phyloP scores from a whole-genome alignment of 306 rosid species.

The Ammopiptanthus mongolicus region DNA sequence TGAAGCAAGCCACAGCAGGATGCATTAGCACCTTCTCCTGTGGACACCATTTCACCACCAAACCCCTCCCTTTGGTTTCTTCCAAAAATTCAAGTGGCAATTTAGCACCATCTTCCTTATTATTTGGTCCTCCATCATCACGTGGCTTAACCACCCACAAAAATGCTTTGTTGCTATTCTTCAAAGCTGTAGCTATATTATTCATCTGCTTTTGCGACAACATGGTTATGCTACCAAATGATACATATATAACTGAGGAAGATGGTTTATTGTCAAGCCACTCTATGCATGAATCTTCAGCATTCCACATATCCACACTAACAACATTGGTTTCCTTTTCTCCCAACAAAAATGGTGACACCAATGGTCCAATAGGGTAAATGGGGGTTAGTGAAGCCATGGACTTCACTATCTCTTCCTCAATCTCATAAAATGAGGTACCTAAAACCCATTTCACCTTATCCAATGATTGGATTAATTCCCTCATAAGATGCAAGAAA shows the following conservation, averaged over 20 bases:
- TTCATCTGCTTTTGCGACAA: constrained; percentile 32
- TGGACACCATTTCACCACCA: constrained; percentile 42
- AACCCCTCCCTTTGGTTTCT: constrained; percentile 32
- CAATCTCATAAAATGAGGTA: constrained; percentile 46
- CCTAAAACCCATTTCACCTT: constrained; percentile 55
- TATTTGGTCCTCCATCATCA: neutral
- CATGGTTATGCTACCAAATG: constrained; percentile 50
- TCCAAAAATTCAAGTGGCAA: constrained; percentile 27
- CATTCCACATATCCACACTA: constrained; percentile 41
- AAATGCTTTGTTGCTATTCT: constrained; percentile 36
- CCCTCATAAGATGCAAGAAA: neutral
- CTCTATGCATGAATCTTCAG: constrained; percentile 44
- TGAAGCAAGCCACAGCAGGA: constrained; percentile 35
- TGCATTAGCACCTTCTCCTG: constrained; percentile 50
- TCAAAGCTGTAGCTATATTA: constrained; percentile 39
- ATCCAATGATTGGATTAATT: constrained; percentile 7
- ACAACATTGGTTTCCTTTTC: constrained; percentile 22
- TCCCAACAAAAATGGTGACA: constrained; percentile 43
- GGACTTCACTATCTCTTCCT: constrained; percentile 40
- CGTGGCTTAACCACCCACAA: constrained; percentile 53
- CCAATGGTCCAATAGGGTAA: constrained; percentile 45
- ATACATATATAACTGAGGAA: constrained; percentile 41
- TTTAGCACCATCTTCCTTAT: neutral
- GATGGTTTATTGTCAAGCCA: constrained; percentile 37
- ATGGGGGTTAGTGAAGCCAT: constrained; percentile 36